Conservation (phyloP, 2,329 filamentous ascomycete genomes). For the Coleophoma cylindrospora region DNA sequence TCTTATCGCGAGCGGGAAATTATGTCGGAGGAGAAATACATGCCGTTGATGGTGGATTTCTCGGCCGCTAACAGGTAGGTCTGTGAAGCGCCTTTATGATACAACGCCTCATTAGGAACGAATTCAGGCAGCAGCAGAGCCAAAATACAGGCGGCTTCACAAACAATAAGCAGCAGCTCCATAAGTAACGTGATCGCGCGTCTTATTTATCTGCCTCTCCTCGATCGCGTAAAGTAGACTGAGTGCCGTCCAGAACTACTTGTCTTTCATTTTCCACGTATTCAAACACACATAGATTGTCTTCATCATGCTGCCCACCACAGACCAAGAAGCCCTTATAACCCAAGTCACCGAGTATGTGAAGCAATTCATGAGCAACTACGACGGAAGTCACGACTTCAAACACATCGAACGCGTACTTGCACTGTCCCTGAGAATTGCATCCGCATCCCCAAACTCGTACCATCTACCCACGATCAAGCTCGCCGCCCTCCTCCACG, state of each 20-base stretch:
- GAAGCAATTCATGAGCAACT: slow-evolving; percentile 63
- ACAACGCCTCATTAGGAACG: no score
- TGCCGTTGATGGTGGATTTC: slow-evolving; percentile 8
- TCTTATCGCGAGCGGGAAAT: slow-evolving; percentile 55
- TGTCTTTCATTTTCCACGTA: no score
- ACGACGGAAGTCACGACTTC: slow-evolving; percentile 85
- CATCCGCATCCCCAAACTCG: slow-evolving; percentile 31
- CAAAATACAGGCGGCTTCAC: no score
- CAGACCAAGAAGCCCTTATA: slow-evolving; percentile 33
- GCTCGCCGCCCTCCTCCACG: slow-evolving; percentile 72
- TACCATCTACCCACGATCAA: slow-evolving; percentile 55
- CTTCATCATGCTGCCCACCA: no score
- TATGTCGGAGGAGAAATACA: slow-evolving; percentile 10
- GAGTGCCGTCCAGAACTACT: no score
- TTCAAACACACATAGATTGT: no score
- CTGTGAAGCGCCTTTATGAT: no score
- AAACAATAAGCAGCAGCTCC: no score
- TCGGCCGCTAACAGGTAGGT: not conserved
- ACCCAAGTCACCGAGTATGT: slow-evolving; percentile 54
- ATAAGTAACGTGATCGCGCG: no score
- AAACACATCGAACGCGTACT: slow-evolving; percentile 64
- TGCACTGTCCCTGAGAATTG: slow-evolving; percentile 31
- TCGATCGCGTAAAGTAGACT: no score
- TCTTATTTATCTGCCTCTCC: no score
- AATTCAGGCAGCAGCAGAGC: no score